Evolutionary conservation across 331 rosid genomes (phyloP), one percentile per base, ranked within the genome.

Genomic region (Malus hybrid): DNA sequence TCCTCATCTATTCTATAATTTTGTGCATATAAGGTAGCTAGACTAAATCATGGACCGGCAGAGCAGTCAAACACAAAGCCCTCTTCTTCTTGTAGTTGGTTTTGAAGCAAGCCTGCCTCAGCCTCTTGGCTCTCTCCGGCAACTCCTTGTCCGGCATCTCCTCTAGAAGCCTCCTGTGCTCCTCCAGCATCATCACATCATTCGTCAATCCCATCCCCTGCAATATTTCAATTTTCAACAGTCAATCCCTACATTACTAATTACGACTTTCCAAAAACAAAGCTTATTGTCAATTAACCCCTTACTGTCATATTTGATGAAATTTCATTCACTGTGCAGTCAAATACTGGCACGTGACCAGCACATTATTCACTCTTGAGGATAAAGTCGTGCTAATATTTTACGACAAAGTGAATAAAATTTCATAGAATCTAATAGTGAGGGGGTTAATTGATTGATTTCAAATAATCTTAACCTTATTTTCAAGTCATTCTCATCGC

Each of bases 21-120:
- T 14, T 24, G 30, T 13, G 50, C 64, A 19, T 71, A n/a, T 26
- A 30, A 71, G 52, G 18, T 32, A 1, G 3, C 22, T 39, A 33
- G 10, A 6, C 20, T 14, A 28, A 68, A 20, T 68, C 60, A 44
- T 48, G 22, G 44, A 74, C 50, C 39, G 32, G 42, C 7, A 10
- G 70, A 39, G 4, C 46, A 39, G 46, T 29, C 12, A 5, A n/a
- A 29, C 11, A 5, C 77, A 77, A 56, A 4, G 66, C 65, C 72
- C 77, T 84, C 77, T 82, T 86, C 72, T 78, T 91, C 81, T 84
- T 90, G 88, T 86, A 84, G 66, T 88, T 88, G 19, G 95, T 88
- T 72, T 94, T 94, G 79, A 88, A 87, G 72, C 84, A 81, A 34
- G 93, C 88, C 36, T 90, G 97, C 79, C 99, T 90, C 50, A 94